Conservation (phyloP, 495 filamentous ascomycete species). For the Evernia prunastri region DNA sequence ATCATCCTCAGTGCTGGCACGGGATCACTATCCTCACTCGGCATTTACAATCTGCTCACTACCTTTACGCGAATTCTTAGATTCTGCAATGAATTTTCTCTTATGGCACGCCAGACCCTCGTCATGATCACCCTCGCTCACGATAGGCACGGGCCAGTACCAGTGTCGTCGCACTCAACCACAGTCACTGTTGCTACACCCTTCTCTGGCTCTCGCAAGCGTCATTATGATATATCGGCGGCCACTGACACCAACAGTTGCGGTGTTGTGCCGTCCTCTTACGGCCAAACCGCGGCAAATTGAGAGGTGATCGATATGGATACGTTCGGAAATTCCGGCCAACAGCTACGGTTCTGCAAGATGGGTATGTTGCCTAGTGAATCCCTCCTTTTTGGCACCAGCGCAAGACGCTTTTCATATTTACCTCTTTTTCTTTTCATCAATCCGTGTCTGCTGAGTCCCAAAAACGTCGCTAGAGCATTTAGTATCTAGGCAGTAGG, state of each 20-base stretch:
- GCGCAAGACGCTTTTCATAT: too few relatives aligned
- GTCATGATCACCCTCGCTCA: background rate
- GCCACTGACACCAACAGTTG: constrained; percentile 18
- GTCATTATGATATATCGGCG: background rate
- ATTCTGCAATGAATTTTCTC: background rate
- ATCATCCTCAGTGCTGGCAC: background rate
- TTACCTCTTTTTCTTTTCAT: background rate
- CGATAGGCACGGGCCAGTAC: background rate
- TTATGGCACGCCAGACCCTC: background rate
- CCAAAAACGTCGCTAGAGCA: constrained; percentile 12
- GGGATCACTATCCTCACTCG: background rate
- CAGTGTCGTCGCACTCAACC: background rate
- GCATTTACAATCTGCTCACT: background rate
- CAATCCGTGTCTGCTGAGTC: background rate
- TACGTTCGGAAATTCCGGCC: constrained; percentile 11
- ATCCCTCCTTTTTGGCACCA: background rate
- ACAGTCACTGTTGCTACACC: background rate
- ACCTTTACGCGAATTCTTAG: background rate
- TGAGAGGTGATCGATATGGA: constrained; percentile 25
- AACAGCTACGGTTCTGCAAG: constrained; percentile 25
- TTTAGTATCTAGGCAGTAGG: constrained; percentile 30
- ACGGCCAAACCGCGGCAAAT: constrained; percentile 21
- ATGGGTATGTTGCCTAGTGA: background rate
- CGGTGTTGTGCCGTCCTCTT: constrained; percentile 26
- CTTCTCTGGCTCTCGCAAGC: background rate